Evolutionary conservation across 805 yeast genomes (phyloP), one percentile per base, ranked within the genome.

Genomic region (Candida odintsovae): DNA sequence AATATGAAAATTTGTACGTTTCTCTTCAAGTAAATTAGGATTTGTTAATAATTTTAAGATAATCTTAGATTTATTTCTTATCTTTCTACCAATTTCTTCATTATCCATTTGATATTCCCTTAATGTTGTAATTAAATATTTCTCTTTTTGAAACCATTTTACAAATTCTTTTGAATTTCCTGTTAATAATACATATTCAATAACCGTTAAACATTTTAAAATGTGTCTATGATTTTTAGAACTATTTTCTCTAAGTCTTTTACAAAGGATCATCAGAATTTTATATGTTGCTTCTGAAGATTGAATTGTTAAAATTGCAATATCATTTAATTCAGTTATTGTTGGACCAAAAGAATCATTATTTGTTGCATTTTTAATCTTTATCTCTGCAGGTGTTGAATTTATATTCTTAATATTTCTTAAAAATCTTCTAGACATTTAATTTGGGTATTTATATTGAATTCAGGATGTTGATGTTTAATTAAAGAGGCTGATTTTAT

Each of bases 271-370:
- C 26, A 62, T 63, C 6, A 65, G 62, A 7, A 80, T 72, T 26
- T 22, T 31, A 3, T 12, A 25, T 5, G 23, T 19, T 65, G 67
- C 15, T 61, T 58, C 25, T 76, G 53, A 11, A 72, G 67, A 49
- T 64, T 66, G 15, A 45, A 66, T 69, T 0, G 85, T 71, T 20
- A 77, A 58, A 3, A 67, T 62, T 1, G 83, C 70, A 3, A 81
- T 62, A 42, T 78, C 79, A 47, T 73, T 73, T 57, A 81, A 64
- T 48, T 80, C 75, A 6, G 73, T 65, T n/a, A 79, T 76, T 8
- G 77, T 75, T 0, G 83, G 83, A 1, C 85, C 82, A 54, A 71
- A 65, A 2, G 72, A 67, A 48, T 78, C 82, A 47, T 69, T 70
- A 51, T 72, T 75, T 21, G 83, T 79, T 9, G 82, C 79, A 19